These are phyloP conservation scores for Aspergillus avenaceus DNA, from an alignment of 495 filamentous ascomycete genomes.

Conservation along the genomic window DNA sequence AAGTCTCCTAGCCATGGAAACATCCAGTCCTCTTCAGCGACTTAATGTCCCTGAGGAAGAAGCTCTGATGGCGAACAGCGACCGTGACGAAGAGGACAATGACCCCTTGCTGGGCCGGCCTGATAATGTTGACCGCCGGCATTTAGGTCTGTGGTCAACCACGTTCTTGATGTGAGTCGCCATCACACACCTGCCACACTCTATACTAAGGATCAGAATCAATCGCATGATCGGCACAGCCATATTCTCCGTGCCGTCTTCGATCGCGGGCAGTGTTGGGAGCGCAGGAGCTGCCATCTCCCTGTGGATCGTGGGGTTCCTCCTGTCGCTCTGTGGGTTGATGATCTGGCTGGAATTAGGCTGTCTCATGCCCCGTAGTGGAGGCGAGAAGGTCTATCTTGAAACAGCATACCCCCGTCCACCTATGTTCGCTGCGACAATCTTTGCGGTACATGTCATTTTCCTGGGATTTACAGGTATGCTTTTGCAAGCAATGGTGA, in stretches of 20 bases:
- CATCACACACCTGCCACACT: not conserved
- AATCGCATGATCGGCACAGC: slow-evolving; percentile 66
- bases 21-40: no score
- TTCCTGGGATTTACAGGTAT: slow-evolving; percentile 59
- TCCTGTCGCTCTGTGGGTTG: slow-evolving; percentile 54
- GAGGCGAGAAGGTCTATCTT: slow-evolving; percentile 68
- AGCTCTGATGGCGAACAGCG: no score
- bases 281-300: slow-evolving; percentile 60
- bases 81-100: not conserved
- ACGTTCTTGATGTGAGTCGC: slow-evolving; percentile 37
- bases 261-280: slow-evolving; percentile 56
- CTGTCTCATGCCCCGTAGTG: slow-evolving; percentile 62
- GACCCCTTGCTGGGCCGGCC: not conserved
- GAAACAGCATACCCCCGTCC: slow-evolving; percentile 66
- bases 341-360: slow-evolving; percentile 62
- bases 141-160: slow-evolving; percentile 38
- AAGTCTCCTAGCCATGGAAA: no score
- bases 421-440: slow-evolving; percentile 56
- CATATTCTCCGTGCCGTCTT: slow-evolving; percentile 67
- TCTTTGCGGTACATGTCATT: slow-evolving; percentile 61
- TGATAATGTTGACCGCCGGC: slow-evolving; percentile 17
- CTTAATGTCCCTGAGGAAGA: no score
- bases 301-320: slow-evolving; percentile 59
- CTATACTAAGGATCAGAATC: slow-evolving; percentile 27
- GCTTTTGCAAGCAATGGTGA: not conserved